These are phyloP conservation scores for Fusarium begoniae DNA, from an alignment of 2,329 filamentous ascomycete species.

Conservation along the genomic window DNA sequence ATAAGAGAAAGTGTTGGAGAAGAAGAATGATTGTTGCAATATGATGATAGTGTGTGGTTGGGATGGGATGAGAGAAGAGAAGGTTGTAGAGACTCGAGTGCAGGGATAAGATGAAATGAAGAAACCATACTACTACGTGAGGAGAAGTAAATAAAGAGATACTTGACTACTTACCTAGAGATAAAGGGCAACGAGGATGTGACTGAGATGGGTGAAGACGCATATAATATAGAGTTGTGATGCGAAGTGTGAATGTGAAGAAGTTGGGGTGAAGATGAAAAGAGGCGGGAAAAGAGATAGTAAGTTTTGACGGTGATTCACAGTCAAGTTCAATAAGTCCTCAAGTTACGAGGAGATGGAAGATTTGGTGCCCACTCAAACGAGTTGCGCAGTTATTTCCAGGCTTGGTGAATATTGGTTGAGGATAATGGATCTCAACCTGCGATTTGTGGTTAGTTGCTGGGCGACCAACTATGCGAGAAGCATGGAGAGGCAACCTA, in stretches of 20 bases:
- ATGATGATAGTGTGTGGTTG: background rate
- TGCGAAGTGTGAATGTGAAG: conserved; percentile 4
- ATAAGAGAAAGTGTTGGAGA: background rate
- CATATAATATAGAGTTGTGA: background rate
- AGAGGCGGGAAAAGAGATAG: background rate
- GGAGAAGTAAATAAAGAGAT: background rate
- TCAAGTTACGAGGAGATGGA: background rate
- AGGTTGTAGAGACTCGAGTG: background rate
- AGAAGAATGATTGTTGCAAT: background rate
- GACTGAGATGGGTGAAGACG: background rate
- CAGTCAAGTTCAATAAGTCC: background rate
- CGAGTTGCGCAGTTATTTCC: conserved; percentile 4
- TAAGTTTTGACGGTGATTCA: conserved; percentile 20
- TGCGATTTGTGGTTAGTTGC: conserved; percentile 24
- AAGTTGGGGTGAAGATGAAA: conserved; percentile 8
- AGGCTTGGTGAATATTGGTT: background rate
- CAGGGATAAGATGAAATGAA: background rate
- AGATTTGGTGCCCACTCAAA: background rate
- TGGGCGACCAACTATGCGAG: conserved; percentile 23
- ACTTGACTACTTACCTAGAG: background rate
- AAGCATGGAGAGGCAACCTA: background rate
- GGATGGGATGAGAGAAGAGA: background rate
- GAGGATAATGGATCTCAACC: background rate
- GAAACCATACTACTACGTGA: background rate
- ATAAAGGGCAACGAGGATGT: background rate